A percentile compares a stretch with the other conserved stretches of the same genome.
phyloP scores from a whole-genome alignment of 148 eudicot genomes.

The Talinum fruticosum region DNA sequence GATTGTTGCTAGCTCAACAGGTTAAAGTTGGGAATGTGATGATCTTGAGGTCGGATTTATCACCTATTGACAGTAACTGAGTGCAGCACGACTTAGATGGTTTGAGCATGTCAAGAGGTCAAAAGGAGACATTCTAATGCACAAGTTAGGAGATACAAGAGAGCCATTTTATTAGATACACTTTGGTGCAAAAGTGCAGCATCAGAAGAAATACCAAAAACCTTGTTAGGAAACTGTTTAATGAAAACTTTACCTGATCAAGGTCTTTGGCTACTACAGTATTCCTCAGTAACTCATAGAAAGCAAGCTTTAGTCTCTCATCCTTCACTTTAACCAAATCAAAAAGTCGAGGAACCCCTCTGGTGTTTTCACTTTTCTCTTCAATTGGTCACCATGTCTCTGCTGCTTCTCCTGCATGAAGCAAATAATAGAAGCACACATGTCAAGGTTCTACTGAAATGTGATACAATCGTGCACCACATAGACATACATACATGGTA shows the following conservation, averaged over 20 bases:
- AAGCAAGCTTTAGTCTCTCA: conserved; percentile 82
- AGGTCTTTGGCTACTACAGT: conserved; percentile 86
- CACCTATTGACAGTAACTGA: too few relatives aligned
- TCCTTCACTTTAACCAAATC: conserved; percentile 81
- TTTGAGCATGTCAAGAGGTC: too few relatives aligned
- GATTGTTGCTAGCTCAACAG: too few relatives aligned
- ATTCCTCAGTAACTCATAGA: conserved; percentile 81
- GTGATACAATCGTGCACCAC: neutral
- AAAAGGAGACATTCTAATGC: too few relatives aligned
- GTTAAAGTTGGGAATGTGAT: too few relatives aligned
- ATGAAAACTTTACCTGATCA: conserved; percentile 60
- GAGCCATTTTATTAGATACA: neutral
- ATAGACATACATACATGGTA: neutral
- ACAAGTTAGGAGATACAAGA: too few relatives aligned
- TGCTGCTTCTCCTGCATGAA: conserved; percentile 84
- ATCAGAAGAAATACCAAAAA: neutral
- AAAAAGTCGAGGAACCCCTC: conserved; percentile 88
- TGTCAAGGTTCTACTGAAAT: neutral
- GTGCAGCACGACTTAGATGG: too few relatives aligned
- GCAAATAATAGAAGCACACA: conserved; percentile 2
- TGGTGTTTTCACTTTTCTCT: conserved; percentile 69
- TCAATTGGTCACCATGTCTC: conserved; percentile 52
- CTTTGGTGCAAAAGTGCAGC: neutral
- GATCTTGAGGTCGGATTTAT: too few relatives aligned
- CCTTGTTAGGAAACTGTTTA: neutral